Evolutionary conservation across 768 basidiomycete species (phyloP), one percentile per base, ranked within the genome.

Genomic region (Russula sp.): DNA sequence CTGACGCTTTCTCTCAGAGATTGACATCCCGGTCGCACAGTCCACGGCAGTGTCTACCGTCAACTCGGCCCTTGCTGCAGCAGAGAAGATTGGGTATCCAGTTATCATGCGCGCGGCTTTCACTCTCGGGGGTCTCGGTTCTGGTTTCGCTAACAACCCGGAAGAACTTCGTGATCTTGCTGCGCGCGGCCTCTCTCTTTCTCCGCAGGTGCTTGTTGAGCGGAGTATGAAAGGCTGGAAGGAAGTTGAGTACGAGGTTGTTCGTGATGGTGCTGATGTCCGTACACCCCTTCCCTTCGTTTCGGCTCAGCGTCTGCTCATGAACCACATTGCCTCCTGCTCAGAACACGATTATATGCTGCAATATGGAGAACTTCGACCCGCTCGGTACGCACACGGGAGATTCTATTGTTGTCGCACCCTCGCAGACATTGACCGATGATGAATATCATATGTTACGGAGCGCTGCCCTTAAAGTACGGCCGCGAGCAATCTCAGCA

Each of bases 181-280:
- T 46, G 95, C 97, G 25, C 96, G 91, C 75, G 84, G 87, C 71
- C 83, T 99, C 56, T 86, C 86, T 70, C 80, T 98, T 34, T 90
- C 87, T 67, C 96, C 97, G 50, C 97, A 98, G 73, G 91, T 98
- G 47, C 82, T 99, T 59, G 94, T 99, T 65, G 97, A 98, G 76
- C 89, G 94, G 53, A 92, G 89, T 68, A 90, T 99, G 88, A 98
- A 98, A 76, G 97, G 97, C 35, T 99, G 97, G 97, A 99, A 99
- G 73, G 97, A 99, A 76, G 82, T 98, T 65, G 97, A 99, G 76
- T 99, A 98, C 68, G 97, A 99, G 73, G 97, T 99, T 64, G 97
- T 98, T 70, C 89, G 97, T 57, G 97, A 99, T 72, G 94, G 82
- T 67, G 96, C 96, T 54, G 97, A 99, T 75, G 92, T 93, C 73